Evolutionary conservation across 352 stramenopile species (phyloP).

Genomic region (Globisporangium uncinulatum): DNA sequence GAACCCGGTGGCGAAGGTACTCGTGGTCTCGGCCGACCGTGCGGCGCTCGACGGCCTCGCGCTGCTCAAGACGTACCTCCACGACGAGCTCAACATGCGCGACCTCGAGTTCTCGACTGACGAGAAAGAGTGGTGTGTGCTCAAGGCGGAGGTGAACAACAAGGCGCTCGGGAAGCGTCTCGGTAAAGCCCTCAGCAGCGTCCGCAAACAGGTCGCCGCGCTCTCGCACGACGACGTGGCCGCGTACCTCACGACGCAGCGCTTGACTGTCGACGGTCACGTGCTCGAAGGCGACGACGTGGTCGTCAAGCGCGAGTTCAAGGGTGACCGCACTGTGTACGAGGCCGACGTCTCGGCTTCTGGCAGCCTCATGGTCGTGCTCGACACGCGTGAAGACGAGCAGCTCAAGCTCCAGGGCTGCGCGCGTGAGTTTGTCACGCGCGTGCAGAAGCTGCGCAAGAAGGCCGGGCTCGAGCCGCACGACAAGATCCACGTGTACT

Average conservation of each 20-base stretch:
- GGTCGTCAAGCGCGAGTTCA: slow-evolving; percentile 93
- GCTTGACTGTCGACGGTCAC: slow-evolving; percentile 75
- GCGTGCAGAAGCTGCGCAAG: slow-evolving; percentile 98
- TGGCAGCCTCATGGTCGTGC: slow-evolving; percentile 92
- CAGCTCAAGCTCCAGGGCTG: slow-evolving; percentile 91
- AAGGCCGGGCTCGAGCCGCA: slow-evolving; percentile 91
- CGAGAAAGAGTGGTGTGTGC: slow-evolving; percentile 89
- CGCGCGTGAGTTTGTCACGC: slow-evolving; percentile 96
- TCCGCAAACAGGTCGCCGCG: slow-evolving; percentile 77
- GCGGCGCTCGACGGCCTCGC: slow-evolving; percentile 67
- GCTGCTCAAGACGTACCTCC: slow-evolving; percentile 91
- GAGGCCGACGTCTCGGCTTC: slow-evolving; percentile 85
- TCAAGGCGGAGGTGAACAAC: slow-evolving; percentile 94
- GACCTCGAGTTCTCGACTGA: slow-evolving; percentile 89
- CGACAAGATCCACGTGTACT: slow-evolving; percentile 97
- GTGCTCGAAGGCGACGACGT: slow-evolving; percentile 89
- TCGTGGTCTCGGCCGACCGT: slow-evolving; percentile 92
- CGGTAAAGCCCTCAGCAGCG: slow-evolving; percentile 95
- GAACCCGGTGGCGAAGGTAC: slow-evolving; percentile 95
- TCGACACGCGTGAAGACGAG: slow-evolving; percentile 95
- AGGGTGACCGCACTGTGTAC: slow-evolving; percentile 89
- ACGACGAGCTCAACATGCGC: slow-evolving; percentile 97
- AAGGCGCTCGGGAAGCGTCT: slow-evolving; percentile 94
- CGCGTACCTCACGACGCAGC: slow-evolving; percentile 63
- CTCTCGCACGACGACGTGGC: slow-evolving; percentile 71